These are phyloP conservation scores for Corylus heterophylla DNA, from an alignment of 306 rosid genomes.

Conservation along the genomic window DNA sequence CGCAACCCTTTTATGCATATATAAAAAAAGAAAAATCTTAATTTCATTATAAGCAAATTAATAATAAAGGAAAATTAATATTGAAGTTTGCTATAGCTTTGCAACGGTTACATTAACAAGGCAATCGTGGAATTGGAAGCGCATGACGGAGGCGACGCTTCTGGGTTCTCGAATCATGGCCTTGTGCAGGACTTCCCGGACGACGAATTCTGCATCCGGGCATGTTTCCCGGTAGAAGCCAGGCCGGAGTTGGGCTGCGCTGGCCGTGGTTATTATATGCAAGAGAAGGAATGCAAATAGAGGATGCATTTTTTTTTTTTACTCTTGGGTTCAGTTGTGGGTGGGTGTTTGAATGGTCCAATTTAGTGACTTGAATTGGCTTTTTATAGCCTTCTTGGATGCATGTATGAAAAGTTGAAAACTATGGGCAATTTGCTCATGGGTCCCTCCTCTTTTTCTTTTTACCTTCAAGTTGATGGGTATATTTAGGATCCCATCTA, in stretches of 20 bases:
- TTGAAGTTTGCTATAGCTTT: too few relatives aligned
- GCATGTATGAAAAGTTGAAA: background rate
- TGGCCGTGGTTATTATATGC: conserved; percentile 19
- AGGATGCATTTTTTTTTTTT: conserved; percentile 16
- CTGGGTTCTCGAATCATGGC: conserved; percentile 63
- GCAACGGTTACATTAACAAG: conserved; percentile 54
- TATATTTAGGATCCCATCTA: too few relatives aligned
- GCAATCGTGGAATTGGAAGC: conserved; percentile 90
- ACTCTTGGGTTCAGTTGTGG: background rate
- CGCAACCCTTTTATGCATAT: conserved; percentile 61
- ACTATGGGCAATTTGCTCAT: background rate
- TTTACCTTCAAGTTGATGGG: background rate
- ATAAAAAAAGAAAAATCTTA: background rate
- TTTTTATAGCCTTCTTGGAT: background rate
- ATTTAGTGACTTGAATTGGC: background rate
- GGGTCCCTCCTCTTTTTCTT: background rate
- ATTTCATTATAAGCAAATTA: background rate
- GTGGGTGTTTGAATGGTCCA: background rate
- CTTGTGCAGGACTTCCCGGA: conserved; percentile 60
- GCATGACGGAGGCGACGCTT: conserved; percentile 89
- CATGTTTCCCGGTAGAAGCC: conserved; percentile 57
- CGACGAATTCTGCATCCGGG: conserved; percentile 58
- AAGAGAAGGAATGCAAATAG: conserved; percentile 33
- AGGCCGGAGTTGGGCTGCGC: conserved; percentile 47
- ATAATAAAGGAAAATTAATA: background rate